Evolutionary conservation across 2,329 filamentous ascomycete genomes (phyloP).

Genomic region (Sclerotinia subarctica): DNA sequence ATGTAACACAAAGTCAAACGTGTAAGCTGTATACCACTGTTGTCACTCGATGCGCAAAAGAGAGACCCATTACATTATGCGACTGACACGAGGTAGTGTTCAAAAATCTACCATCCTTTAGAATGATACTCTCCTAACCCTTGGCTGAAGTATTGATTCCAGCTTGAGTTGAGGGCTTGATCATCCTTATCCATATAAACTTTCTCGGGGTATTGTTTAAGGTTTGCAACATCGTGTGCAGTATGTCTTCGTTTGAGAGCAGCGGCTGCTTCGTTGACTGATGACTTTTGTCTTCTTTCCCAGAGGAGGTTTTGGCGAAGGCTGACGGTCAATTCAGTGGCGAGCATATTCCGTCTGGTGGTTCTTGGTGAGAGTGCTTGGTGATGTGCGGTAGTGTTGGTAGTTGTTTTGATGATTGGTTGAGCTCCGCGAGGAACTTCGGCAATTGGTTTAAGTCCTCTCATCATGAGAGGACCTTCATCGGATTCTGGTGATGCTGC

Average conservation of each 20-base stretch:
- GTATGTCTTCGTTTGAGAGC: constrained; percentile 88
- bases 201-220: constrained; percentile 75
- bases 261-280: constrained; percentile 70
- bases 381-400: constrained; percentile 57
- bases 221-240: constrained; percentile 83
- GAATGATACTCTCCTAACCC: constrained; percentile 79
- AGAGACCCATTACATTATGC: constrained; percentile 31
- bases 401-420: constrained; percentile 72
- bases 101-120: constrained; percentile 68
- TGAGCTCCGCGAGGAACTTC: constrained; percentile 59
- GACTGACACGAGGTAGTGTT: constrained; percentile 25
- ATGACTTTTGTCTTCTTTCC: constrained; percentile 90
- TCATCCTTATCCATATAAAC: constrained; percentile 55
- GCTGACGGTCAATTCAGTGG: constrained; percentile 89
- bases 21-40: constrained; percentile 28
- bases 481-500: constrained; percentile 48
- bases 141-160: constrained; percentile 82
- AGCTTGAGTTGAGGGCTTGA: constrained; percentile 63
- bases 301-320: constrained; percentile 87
- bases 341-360: constrained; percentile 91
- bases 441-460: constrained; percentile 35
- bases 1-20: constrained; percentile 30
- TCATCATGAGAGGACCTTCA: constrained; percentile 55
- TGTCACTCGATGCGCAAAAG: constrained; percentile 27
- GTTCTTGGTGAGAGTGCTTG: constrained; percentile 85